Evolutionary conservation across 352 stramenopile species (phyloP).

Genomic region (Pythium aphanidermatum): DNA sequence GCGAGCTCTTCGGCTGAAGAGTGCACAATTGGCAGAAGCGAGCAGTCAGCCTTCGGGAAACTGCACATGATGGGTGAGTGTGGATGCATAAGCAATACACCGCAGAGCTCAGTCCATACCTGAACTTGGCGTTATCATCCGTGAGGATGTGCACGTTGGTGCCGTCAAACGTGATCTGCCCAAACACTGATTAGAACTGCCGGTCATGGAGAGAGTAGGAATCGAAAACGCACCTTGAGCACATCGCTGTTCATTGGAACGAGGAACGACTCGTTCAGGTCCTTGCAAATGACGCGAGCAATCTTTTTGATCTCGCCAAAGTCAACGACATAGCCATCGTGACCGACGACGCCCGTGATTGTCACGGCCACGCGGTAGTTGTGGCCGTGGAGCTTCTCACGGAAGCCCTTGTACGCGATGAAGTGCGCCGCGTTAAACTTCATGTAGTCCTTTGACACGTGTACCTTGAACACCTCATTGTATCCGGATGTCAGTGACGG

Average conservation of each 20-base stretch:
- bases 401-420: slow-evolving; percentile 91
- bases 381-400: slow-evolving; percentile 96
- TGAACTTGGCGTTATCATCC: slow-evolving; percentile 94
- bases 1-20: slow-evolving; percentile 96
- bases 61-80: slow-evolving; percentile 17
- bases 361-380: slow-evolving; percentile 95
- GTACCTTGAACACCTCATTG: slow-evolving; percentile 82
- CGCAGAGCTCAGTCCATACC: slow-evolving; percentile 19
- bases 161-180: slow-evolving; percentile 75
- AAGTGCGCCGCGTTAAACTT: slow-evolving; percentile 90
- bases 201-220: too few species aligned
- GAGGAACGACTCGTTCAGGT: slow-evolving; percentile 97
- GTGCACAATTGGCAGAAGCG: slow-evolving; percentile 95
- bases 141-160: slow-evolving; percentile 90
- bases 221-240: slow-evolving; percentile 82
- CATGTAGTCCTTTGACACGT: slow-evolving; percentile 89
- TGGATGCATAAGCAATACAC: not conserved
- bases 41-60: slow-evolving; percentile 94
- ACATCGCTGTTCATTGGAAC: slow-evolving; percentile 94
- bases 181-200: not conserved
- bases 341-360: slow-evolving; percentile 77
- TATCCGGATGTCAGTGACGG: slow-evolving; percentile 29
- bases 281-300: slow-evolving; percentile 91
- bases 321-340: slow-evolving; percentile 96
- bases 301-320: slow-evolving; percentile 98